Conservation (phyloP, 73 alveolate species). For the Paramecium primaurelia region DNA sequence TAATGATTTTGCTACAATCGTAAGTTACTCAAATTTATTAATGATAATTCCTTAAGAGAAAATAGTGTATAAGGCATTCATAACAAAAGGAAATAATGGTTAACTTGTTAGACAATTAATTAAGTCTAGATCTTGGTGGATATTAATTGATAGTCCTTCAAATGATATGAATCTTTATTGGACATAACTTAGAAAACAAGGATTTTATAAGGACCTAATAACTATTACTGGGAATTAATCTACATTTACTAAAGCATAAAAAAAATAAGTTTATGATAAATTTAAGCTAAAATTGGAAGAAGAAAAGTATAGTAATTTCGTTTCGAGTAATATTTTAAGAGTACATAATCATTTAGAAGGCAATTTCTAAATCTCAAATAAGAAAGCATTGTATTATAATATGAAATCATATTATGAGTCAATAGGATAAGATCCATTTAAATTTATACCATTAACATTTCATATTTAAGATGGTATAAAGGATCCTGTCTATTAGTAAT, state of each 20-base stretch:
- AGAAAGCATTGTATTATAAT: slow-evolving; percentile 81
- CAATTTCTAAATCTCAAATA: slow-evolving; percentile 74
- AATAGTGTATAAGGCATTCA: slow-evolving; percentile 22
- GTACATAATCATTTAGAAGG: slow-evolving; percentile 76
- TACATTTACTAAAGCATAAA: not conserved
- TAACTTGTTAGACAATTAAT: slow-evolving; percentile 12
- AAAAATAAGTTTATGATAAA: not conserved
- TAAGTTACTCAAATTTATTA: not conserved
- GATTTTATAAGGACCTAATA: not conserved
- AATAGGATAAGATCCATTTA: slow-evolving; percentile 69
- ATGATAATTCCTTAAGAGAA: not conserved
- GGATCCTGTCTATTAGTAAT: slow-evolving; percentile 66
- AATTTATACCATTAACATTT: slow-evolving; percentile 78
- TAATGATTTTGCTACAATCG: not conserved
- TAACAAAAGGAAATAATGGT: slow-evolving; percentile 62
- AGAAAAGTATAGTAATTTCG: not conserved
- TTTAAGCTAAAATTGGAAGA: not conserved
- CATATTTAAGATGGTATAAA: slow-evolving; percentile 73
- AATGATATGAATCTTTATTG: slow-evolving; percentile 31
- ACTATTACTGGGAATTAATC: not conserved
- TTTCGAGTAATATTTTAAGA: not conserved
- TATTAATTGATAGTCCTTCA: not conserved
- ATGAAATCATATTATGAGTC: slow-evolving; percentile 76
- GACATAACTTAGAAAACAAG: slow-evolving; percentile 12
- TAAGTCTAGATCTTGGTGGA: slow-evolving; percentile 48